These are phyloP conservation scores for Chaetomium strumarium DNA, from an alignment of 2,329 filamentous ascomycete species.

Conservation along the genomic window DNA sequence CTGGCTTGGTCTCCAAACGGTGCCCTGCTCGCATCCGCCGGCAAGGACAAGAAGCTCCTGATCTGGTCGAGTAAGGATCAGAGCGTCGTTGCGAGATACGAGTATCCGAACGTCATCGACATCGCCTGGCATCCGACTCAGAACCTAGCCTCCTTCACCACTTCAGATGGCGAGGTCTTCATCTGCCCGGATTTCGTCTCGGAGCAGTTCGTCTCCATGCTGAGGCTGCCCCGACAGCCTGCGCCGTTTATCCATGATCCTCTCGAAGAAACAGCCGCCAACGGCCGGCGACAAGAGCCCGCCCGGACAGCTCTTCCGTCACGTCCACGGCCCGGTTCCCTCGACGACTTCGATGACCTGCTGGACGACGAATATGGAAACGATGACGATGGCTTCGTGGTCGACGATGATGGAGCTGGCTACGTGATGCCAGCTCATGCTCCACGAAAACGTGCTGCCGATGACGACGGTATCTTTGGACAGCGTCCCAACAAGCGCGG, in stretches of 20 bases:
- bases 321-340: conserved; percentile 54
- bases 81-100: conserved; percentile 68
- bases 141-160: conserved; percentile 88
- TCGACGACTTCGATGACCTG: conserved; percentile 79
- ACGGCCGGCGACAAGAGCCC: conserved; percentile 49
- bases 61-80: conserved; percentile 91
- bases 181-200: conserved; percentile 71
- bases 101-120: conserved; percentile 78
- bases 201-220: conserved; percentile 49
- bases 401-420: conserved; percentile 91
- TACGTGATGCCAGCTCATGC: conserved; percentile 55
- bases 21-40: conserved; percentile 69
- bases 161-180: conserved; percentile 85
- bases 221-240: conserved; percentile 59
- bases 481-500: conserved; percentile 44
- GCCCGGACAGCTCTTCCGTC: conserved; percentile 53
- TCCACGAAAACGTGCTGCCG: conserved; percentile 45
- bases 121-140: conserved; percentile 86
- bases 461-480: conserved; percentile 46
- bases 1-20: conserved; percentile 94
- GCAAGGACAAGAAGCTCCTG: conserved; percentile 61
- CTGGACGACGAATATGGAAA: conserved; percentile 46
- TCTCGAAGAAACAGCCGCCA: conserved; percentile 61
- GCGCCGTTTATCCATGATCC: conserved; percentile 85
- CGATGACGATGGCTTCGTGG: conserved; percentile 70